Percentiles rank a stretch among this genome's conserved stretches.
phyloP scores from a whole-genome alignment of 768 basidiomycete genomes.

The Pleurotus giganteus region DNA sequence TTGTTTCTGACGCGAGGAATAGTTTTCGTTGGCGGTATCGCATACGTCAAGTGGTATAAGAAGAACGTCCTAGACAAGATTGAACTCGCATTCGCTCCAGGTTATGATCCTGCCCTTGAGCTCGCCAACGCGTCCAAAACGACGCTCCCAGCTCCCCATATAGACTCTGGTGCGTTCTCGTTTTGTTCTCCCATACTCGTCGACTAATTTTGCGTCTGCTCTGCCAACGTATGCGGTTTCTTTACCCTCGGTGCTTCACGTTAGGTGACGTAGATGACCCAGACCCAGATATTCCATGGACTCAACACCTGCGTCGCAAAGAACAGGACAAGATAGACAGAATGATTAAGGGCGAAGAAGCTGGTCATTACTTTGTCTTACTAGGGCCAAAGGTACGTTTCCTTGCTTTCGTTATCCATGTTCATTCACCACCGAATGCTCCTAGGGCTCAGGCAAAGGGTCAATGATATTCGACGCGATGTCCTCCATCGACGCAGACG shows the following conservation, averaged over 20 bases:
- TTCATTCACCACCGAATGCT: neutral
- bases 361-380: constrained; percentile 73
- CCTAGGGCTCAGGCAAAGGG: constrained; percentile 75
- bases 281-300: constrained; percentile 44
- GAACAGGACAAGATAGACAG: constrained; percentile 77
- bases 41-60: constrained; percentile 81
- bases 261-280: neutral
- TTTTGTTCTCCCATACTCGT: constrained; percentile 8
- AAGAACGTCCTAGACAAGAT: constrained; percentile 82
- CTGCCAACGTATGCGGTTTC: too few species aligned
- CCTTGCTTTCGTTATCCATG: neutral
- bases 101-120: constrained; percentile 83
- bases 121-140: constrained; percentile 50
- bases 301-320: constrained; percentile 62
- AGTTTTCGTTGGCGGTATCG: constrained; percentile 72
- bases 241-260: too few species aligned
- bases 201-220: too few species aligned
- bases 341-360: constrained; percentile 72
- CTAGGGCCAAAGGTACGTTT: constrained; percentile 69
- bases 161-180: constrained; percentile 27
- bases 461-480: constrained; percentile 85
- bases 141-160: constrained; percentile 25
- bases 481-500: constrained; percentile 64
- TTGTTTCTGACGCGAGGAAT: constrained; percentile 10
- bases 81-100: constrained; percentile 70